These are phyloP conservation scores for Castanea mollissima DNA, from an alignment of 306 rosid genomes.

Conservation along the genomic window DNA sequence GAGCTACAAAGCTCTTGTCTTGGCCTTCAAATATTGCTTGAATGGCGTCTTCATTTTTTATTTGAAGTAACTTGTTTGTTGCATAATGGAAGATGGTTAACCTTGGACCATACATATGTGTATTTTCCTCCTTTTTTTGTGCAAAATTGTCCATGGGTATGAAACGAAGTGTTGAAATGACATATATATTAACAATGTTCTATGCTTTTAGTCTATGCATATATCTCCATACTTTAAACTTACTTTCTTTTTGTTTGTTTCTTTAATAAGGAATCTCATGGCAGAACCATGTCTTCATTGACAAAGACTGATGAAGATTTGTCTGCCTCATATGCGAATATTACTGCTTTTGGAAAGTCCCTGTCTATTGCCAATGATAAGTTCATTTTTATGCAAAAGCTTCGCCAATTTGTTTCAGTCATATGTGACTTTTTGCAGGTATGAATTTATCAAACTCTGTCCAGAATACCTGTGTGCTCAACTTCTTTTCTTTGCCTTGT, in stretches of 20 bases:
- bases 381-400: constrained; percentile 84
- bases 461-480: neutral
- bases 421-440: constrained; percentile 94
- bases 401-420: constrained; percentile 65
- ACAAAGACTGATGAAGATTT: constrained; percentile 65
- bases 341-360: constrained; percentile 72
- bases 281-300: constrained; percentile 54
- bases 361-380: constrained; percentile 73
- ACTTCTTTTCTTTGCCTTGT: neutral
- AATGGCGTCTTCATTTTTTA: neutral
- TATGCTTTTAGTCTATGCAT: neutral
- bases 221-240: constrained; percentile 5
- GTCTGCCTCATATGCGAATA: constrained; percentile 72
- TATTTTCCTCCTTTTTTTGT: neutral
- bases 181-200: neutral
- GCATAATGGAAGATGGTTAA: neutral
- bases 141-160: neutral
- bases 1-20: too few relatives aligned
- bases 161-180: neutral
- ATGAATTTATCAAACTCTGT: constrained; percentile 15
- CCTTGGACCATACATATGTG: neutral
- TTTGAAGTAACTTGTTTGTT: neutral
- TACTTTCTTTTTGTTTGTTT: neutral
- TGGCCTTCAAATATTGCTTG: neutral
- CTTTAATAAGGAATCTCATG: constrained; percentile 73